Evolutionary conservation across 352 stramenopile genomes (phyloP), one percentile per base, ranked within the genome.

Genomic region (Phytophthora palmivora): DNA sequence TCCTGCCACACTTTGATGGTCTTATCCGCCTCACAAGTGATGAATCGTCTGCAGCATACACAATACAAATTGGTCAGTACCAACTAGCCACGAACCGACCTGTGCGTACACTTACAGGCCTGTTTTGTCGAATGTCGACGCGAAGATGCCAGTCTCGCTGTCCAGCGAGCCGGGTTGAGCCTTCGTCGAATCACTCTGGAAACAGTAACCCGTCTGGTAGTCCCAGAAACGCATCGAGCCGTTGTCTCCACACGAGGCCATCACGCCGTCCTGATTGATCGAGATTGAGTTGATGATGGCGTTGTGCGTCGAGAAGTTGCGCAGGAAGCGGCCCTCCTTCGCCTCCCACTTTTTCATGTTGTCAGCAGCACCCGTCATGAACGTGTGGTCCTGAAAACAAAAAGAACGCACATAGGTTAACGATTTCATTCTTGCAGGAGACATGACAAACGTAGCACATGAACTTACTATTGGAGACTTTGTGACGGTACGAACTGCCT

Each of bases 1-100:
- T 98, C 94, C 57, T 98, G 96, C 97, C 97, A 99, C 60, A 99
- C 97, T 65, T 99, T 99, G 72, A 99, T 98, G 3, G 95, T 99
- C 80, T 99, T 99, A 80, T 99, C 98, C 0, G 97, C 97, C 74
- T 99, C 98, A 56, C 96, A 98, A 15, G 97, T 99, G 66, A 99
- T 98, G 21, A 99, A 88, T 19, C 98, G 91, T 44, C 95, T 99
- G 42, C n/a, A 52, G 22, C 63, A 24, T 82, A 51, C 89, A 98
- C 30, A 37, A 38, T 22, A 54, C 14, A 33, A 56, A 45, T 54
- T 36, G 4, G 18, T 60, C 21, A 70, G 11, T 16, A 15, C 4
- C 19, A 49, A 10, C 39, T 38, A n/a, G 32, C 12, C 24, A 24
- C 51, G 21, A 28, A 42, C 6, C 21, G 15, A 33, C 22, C 12